These are phyloP conservation scores for Acarospora socialis DNA, from an alignment of 2,329 filamentous ascomycete species.

Conservation along the genomic window DNA sequence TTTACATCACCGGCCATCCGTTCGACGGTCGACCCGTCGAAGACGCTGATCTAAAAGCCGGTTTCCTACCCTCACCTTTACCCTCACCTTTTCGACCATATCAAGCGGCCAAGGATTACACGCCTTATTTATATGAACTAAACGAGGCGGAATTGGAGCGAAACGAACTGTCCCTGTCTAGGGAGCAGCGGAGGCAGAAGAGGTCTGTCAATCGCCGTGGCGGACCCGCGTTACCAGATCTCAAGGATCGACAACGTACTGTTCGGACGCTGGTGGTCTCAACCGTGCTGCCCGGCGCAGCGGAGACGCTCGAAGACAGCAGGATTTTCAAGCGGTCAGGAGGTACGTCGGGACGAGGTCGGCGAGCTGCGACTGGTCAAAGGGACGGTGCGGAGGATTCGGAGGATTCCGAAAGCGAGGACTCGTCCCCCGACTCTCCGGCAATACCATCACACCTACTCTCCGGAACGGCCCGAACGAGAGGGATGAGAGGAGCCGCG, in stretches of 20 bases:
- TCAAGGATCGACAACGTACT: conserved; percentile 86
- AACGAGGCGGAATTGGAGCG: conserved; percentile 80
- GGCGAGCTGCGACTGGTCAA: conserved; percentile 42
- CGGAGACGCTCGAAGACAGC: conserved; percentile 65
- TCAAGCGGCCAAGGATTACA: conserved; percentile 86
- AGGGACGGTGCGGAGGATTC: conserved; percentile 55
- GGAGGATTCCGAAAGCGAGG: conserved; percentile 84
- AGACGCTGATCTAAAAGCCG: conserved; percentile 72
- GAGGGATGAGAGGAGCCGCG: conserved; percentile 79
- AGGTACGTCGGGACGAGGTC: conserved; percentile 40
- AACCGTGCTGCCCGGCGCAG: conserved; percentile 79
- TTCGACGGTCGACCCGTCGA: conserved; percentile 91
- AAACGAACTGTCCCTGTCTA: conserved; percentile 81
- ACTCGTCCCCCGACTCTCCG: conserved; percentile 75
- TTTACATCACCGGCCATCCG: conserved; percentile 85
- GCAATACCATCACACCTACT: conserved; percentile 53
- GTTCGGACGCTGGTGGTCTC: conserved; percentile 88
- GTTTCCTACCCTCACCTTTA: conserved; percentile 75
- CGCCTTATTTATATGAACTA: conserved; percentile 85
- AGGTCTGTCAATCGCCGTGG: conserved; percentile 86
- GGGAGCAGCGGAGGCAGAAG: conserved; percentile 89
- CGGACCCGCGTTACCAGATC: conserved; percentile 83
- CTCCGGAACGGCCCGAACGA: conserved; percentile 64
- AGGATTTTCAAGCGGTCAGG: conserved; percentile 69
- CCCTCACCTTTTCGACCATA: conserved; percentile 74